A percentile compares a stretch with the other conserved stretches of the same genome.
These are phyloP conservation scores for Phenoliferia sp. DNA, from an alignment of 1,284 basidiomycete genomes.

Conservation along the genomic window DNA sequence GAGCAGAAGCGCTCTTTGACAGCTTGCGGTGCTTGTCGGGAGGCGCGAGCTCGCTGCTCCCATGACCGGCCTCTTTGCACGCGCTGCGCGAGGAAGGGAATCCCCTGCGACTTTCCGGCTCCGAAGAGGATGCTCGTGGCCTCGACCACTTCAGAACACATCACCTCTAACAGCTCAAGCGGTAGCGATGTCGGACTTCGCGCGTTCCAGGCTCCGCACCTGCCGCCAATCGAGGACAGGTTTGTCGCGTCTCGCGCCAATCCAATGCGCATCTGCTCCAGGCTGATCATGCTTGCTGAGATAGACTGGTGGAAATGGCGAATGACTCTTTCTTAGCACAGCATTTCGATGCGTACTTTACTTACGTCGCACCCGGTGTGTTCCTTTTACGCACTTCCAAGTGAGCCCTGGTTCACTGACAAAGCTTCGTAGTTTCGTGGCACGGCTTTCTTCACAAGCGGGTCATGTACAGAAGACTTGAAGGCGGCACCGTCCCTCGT, in stretches of 20 bases:
- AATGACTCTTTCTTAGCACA: neutral
- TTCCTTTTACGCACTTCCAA: too few relatives aligned
- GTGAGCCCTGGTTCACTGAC: too few relatives aligned
- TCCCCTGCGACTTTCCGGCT: neutral
- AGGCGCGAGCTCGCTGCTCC: neutral
- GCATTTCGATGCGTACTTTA: neutral
- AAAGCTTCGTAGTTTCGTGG: too few relatives aligned
- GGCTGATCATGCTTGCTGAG: too few relatives aligned
- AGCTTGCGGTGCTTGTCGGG: neutral
- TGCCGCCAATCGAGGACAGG: too few relatives aligned
- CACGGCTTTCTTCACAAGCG: neutral
- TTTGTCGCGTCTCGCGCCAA: too few relatives aligned
- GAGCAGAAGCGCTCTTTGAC: neutral
- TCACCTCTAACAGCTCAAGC: too few relatives aligned
- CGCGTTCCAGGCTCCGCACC: too few relatives aligned
- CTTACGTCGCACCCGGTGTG: too few relatives aligned
- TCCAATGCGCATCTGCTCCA: neutral
- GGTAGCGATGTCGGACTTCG: neutral
- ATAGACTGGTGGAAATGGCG: too few relatives aligned
- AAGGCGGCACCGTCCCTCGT: neutral
- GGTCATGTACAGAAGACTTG: neutral
- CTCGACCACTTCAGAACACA: neutral
- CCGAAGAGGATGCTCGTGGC: neutral
- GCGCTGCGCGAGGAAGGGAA: neutral
- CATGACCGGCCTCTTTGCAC: neutral